Conservation (phyloP, 768 basidiomycete species). For the Cyathus striatus region DNA sequence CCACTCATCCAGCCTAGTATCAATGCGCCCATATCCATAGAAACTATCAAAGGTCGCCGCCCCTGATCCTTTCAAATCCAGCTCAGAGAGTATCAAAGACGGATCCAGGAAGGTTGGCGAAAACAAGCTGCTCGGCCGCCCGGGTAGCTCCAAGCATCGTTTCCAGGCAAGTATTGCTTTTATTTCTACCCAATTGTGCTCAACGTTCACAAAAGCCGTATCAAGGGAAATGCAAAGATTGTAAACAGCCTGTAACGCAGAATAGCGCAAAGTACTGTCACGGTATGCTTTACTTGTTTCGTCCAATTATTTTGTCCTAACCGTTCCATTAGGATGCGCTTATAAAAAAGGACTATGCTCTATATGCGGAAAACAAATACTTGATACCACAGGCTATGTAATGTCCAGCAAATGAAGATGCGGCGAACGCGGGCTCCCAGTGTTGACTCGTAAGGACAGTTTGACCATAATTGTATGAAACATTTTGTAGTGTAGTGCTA, state of each 20-base stretch:
- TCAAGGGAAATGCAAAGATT: conserved; percentile 83
- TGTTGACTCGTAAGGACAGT: conserved; percentile 8
- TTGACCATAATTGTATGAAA: conserved; percentile 1
- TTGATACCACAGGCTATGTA: conserved; percentile 77
- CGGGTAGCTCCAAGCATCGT: conserved; percentile 69
- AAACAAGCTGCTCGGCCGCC: conserved; percentile 74
- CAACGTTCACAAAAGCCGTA: conserved; percentile 54
- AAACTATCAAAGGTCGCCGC: conserved; percentile 90
- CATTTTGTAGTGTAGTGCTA: conserved; percentile 3
- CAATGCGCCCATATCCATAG: conserved; percentile 33
- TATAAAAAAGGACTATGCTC: conserved; percentile 84
- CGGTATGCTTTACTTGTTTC: conserved; percentile 39
- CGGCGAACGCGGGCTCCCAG: not conserved
- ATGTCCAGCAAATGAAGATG: conserved; percentile 79
- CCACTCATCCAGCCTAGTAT: conserved; percentile 8
- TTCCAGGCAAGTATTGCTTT: conserved; percentile 52
- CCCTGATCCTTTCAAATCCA: conserved; percentile 80
- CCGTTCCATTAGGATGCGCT: conserved; percentile 59
- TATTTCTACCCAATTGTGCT: conserved; percentile 13
- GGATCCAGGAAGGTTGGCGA: conserved; percentile 79
- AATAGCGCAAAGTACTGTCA: conserved; percentile 88
- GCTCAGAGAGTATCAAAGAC: conserved; percentile 70
- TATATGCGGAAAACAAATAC: conserved; percentile 83
- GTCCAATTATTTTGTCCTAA: conserved; percentile 4
- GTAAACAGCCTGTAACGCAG: conserved; percentile 79